phyloP scores from a whole-genome alignment of 441 rosid species.

The Adansonia madagascariensis region DNA sequence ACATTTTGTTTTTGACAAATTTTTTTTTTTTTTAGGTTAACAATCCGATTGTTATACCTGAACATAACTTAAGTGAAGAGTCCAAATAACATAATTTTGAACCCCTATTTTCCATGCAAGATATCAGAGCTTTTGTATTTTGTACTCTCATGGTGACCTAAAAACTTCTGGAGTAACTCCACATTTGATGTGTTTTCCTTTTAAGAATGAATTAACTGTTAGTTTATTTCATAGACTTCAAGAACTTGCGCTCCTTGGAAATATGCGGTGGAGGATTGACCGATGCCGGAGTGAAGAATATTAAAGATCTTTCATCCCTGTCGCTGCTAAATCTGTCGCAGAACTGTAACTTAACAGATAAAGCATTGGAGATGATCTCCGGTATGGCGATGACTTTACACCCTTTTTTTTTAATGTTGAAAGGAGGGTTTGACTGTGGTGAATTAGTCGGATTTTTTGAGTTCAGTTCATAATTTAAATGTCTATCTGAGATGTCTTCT shows the following conservation, averaged over 20 bases:
- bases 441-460: too few species aligned
- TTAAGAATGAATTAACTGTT: neutral
- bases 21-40: too few species aligned
- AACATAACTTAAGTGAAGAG: too few species aligned
- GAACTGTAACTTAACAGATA: conserved; percentile 86
- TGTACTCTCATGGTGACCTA: neutral
- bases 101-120: too few species aligned
- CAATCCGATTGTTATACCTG: too few species aligned
- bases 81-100: too few species aligned
- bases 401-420: too few species aligned
- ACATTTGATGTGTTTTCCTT: neutral
- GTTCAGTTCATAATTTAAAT: too few species aligned
- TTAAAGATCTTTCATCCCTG: conserved; percentile 79
- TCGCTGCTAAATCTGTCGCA: conserved; percentile 77
- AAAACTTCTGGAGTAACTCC: neutral
- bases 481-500: neutral
- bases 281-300: conserved; percentile 86
- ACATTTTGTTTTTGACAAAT: too few species aligned
- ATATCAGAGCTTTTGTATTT: too few species aligned
- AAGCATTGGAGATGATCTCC: conserved; percentile 78
- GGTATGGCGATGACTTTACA: conserved; percentile 48
- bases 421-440: too few species aligned
- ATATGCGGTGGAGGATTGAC: conserved; percentile 94
- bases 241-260: conserved; percentile 80
- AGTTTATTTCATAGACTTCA: conserved; percentile 54